phyloP scores from a whole-genome alignment of 768 basidiomycete species.

The Wakefieldia striispora region DNA sequence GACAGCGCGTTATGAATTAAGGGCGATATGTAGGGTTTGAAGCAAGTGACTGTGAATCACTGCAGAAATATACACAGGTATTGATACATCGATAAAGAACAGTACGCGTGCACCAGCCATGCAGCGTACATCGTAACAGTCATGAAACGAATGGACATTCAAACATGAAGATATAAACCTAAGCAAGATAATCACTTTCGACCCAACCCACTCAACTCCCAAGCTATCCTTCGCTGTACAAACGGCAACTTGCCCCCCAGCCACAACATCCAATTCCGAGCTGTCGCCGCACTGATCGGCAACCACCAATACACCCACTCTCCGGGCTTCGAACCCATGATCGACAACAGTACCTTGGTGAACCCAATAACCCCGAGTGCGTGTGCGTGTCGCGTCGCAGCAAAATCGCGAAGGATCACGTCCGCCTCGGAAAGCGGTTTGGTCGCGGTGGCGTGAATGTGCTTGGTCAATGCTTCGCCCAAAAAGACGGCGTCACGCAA shows the following conservation, averaged over 20 bases:
- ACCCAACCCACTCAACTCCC: conserved; percentile 28
- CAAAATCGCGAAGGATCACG: conserved; percentile 36
- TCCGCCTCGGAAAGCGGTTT: conserved; percentile 24
- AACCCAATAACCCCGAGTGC: conserved; percentile 42
- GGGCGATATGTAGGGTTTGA: too few relatives aligned
- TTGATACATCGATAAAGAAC: neutral
- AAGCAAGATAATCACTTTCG: conserved; percentile 9
- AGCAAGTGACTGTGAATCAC: too few relatives aligned
- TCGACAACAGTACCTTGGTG: conserved; percentile 35
- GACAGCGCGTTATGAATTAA: too few relatives aligned
- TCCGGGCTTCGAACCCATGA: conserved; percentile 18
- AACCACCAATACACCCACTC: conserved; percentile 24
- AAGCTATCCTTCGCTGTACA: conserved; percentile 18
- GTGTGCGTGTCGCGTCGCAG: conserved; percentile 34
- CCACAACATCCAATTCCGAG: conserved; percentile 31
- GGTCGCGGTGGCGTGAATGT: conserved; percentile 24
- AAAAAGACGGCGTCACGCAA: conserved; percentile 50
- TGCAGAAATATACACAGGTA: neutral
- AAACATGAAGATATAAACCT: too few relatives aligned
- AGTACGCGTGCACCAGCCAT: neutral
- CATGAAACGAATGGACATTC: too few relatives aligned
- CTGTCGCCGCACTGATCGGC: conserved; percentile 25
- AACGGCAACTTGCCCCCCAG: conserved; percentile 14
- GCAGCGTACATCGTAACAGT: too few relatives aligned
- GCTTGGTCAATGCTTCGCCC: conserved; percentile 40